phyloP scores from a whole-genome alignment of 139 green algal genomes.

The Chlamydomonas sphaeroides region DNA sequence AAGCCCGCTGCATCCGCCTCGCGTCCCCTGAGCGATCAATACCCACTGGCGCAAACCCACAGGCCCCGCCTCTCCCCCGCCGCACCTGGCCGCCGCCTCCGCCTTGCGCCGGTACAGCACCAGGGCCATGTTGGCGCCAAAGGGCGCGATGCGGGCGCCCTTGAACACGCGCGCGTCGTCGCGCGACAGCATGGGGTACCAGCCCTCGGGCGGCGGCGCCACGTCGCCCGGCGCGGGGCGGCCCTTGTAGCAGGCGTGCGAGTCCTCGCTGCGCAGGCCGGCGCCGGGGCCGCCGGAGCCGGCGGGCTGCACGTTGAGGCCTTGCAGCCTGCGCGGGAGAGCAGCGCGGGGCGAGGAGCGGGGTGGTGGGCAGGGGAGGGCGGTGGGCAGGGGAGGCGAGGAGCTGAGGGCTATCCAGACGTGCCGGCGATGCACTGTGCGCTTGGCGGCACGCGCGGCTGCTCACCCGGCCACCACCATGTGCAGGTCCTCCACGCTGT shows the following conservation, averaged over 20 bases:
- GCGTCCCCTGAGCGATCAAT: no score
- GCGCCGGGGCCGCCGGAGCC: no score
- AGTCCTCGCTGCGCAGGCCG: constrained; percentile 2
- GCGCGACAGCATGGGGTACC: constrained; percentile 1
- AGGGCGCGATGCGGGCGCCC: constrained; percentile 51
- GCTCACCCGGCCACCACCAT: constrained; percentile 3
- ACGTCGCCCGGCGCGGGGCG: background rate
- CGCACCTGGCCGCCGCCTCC: background rate
- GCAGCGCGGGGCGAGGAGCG: no score
- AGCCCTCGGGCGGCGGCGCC: constrained; percentile 29
- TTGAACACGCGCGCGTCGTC: constrained; percentile 47
- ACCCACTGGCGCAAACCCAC: no score
- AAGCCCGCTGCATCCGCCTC: no score
- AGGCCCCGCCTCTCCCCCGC: background rate
- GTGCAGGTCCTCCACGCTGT: constrained; percentile 27
- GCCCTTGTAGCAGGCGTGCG: constrained; percentile 39
- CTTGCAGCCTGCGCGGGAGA: background rate
- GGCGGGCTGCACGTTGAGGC: background rate
- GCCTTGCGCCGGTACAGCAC: constrained; percentile 55
- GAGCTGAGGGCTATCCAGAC: no score
- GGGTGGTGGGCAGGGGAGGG: background rate
- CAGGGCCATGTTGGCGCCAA: constrained; percentile 54
- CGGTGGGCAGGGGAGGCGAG: no score
- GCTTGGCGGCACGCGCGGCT: no score
- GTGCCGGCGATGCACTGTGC: no score